Percentiles rank a stretch among this genome's conserved stretches.
These are phyloP conservation scores for Primulina huaijiensis DNA, from an alignment of 257 asterid genomes.

Conservation along the genomic window DNA sequence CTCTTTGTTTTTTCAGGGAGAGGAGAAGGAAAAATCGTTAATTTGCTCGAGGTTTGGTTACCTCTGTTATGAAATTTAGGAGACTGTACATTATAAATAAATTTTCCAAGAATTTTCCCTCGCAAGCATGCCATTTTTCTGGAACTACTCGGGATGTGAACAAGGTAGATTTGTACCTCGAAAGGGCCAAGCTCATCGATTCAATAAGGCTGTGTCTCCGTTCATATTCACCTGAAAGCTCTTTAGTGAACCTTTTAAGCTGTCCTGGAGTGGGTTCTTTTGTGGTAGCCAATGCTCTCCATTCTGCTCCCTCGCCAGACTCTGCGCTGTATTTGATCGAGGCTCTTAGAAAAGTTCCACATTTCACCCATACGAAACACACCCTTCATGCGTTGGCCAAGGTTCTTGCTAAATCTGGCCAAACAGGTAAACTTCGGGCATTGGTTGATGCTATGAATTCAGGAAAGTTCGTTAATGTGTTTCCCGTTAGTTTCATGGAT, in stretches of 20 bases:
- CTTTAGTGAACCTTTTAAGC: constrained; percentile 46
- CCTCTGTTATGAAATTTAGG: constrained; percentile 34
- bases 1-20: background rate
- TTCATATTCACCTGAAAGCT: constrained; percentile 45
- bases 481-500: constrained; percentile 76
- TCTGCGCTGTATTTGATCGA: constrained; percentile 67
- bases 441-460: constrained; percentile 65
- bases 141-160: constrained; percentile 37
- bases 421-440: constrained; percentile 48
- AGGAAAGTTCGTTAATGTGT: constrained; percentile 59
- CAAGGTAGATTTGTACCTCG: constrained; percentile 67
- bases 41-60: constrained; percentile 15
- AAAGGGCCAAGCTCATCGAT: constrained; percentile 80
- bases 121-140: constrained; percentile 43
- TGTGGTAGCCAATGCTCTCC: constrained; percentile 75
- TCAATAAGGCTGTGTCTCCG: constrained; percentile 76
- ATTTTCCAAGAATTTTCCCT: constrained; percentile 30
- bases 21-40: background rate
- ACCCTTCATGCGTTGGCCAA: constrained; percentile 76
- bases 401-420: constrained; percentile 74
- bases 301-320: constrained; percentile 74
- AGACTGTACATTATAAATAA: constrained; percentile 28
- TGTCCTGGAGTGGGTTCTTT: constrained; percentile 69
- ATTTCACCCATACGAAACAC: constrained; percentile 67
- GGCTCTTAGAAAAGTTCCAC: constrained; percentile 48